A percentile compares a stretch with the other conserved stretches of the same genome.
Conservation (phyloP, 176 grass and related monocot genomes). For the Poa pratensis region DNA sequence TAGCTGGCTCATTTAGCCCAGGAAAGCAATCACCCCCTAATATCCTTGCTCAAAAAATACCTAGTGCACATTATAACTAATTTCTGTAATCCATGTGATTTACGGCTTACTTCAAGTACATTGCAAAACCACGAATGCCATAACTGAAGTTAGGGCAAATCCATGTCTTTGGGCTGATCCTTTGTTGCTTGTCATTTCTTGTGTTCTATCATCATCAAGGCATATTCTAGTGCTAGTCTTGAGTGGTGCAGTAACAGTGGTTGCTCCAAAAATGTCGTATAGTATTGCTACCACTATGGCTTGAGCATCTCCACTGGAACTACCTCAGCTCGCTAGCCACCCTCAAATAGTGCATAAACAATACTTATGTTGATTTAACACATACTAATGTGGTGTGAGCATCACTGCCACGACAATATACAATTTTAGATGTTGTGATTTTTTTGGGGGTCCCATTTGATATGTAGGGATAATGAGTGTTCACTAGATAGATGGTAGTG, state of each 20-base stretch:
- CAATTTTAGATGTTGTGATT: too few relatives aligned
- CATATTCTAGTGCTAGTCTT: not conserved
- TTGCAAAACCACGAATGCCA: not conserved
- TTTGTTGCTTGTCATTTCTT: not conserved
- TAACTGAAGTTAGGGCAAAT: not conserved
- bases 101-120: not conserved
- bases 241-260: constrained; percentile 4
- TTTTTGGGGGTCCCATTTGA: too few relatives aligned
- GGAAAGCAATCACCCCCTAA: not conserved
- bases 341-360: not conserved
- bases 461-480: too few relatives aligned
- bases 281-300: not conserved
- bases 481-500: too few relatives aligned
- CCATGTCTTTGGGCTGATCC: not conserved
- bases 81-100: not conserved
- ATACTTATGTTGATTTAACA: not conserved
- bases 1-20: not conserved
- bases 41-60: not conserved
- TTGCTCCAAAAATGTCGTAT: not conserved
- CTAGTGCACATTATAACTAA: not conserved
- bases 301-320: not conserved
- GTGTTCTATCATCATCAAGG: not conserved
- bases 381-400: not conserved
- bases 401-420: not conserved
- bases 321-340: not conserved